Evolutionary conservation across 164 flowering plant species (phyloP).

Genomic region (Taxillus chinensis): DNA sequence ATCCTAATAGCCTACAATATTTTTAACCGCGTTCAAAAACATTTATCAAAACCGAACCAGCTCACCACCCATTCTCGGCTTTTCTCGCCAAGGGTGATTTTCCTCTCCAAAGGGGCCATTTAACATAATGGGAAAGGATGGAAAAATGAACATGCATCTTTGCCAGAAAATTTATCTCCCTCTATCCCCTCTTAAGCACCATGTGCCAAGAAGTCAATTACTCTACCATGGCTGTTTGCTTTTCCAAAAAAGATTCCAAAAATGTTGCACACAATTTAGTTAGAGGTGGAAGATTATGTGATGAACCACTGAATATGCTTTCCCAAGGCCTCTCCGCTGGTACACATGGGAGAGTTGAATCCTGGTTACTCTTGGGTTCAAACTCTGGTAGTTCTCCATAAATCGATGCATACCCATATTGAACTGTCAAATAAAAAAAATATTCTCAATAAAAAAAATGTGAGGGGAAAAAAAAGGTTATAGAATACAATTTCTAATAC

Average conservation of each 20-base stretch:
- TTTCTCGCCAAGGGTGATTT: too few species aligned
- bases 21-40: too few species aligned
- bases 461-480: too few species aligned
- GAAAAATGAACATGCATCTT: too few species aligned
- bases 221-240: conserved; percentile 27
- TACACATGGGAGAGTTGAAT: conserved; percentile 15
- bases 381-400: conserved; percentile 65
- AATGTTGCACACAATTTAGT: conserved; percentile 61
- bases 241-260: conserved; percentile 69
- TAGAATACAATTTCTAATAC: too few species aligned
- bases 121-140: too few species aligned
- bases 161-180: too few species aligned
- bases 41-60: too few species aligned
- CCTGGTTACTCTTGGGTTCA: conserved; percentile 16
- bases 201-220: conserved; percentile 1
- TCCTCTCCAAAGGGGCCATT: too few species aligned
- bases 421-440: conserved; percentile 20
- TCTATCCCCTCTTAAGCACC: too few species aligned
- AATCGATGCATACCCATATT: conserved; percentile 57
- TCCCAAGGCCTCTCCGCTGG: conserved; percentile 76
- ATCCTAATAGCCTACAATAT: too few species aligned
- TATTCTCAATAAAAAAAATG: background rate
- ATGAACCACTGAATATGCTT: conserved; percentile 69
- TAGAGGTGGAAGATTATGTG: conserved; percentile 79
- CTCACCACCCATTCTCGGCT: too few species aligned